A percentile compares a stretch with the other conserved stretches of the same genome.
phyloP scores from a whole-genome alignment of 1,139 yeast species.

The Geotrichum fermentans region DNA sequence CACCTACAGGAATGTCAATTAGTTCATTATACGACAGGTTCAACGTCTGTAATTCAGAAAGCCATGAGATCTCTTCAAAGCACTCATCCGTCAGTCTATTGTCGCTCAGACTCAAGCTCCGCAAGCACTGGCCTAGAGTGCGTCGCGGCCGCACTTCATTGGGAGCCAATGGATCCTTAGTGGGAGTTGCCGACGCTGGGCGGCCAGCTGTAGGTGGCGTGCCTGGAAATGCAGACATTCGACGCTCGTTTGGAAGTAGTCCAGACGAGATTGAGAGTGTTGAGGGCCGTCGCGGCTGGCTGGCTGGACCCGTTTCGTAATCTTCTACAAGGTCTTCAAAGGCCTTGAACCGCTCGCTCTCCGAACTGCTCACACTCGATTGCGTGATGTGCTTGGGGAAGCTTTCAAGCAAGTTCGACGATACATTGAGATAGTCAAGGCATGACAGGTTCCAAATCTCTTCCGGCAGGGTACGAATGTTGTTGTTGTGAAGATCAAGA shows the following conservation, averaged over 20 bases:
- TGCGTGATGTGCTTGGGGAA: constrained; percentile 48
- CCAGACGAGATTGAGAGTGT: constrained; percentile 26
- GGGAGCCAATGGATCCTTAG: neutral
- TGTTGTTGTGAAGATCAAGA: constrained; percentile 81
- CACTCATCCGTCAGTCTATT: constrained; percentile 77
- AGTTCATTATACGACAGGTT: constrained; percentile 82
- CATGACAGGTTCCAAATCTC: constrained; percentile 62
- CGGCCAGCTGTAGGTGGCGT: neutral
- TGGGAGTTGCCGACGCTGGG: neutral
- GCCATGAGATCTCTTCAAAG: constrained; percentile 61
- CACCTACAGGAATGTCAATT: constrained; percentile 73
- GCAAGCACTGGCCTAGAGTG: constrained; percentile 41
- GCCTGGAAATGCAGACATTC: constrained; percentile 6
- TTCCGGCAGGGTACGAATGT: constrained; percentile 63
- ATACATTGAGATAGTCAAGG: constrained; percentile 60
- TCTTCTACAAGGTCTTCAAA: constrained; percentile 11
- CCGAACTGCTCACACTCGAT: constrained; percentile 16
- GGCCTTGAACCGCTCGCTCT: constrained; percentile 12
- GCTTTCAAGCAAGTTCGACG: constrained; percentile 68
- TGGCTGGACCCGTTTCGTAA: neutral
- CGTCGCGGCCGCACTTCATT: constrained; percentile 13
- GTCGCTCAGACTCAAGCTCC: constrained; percentile 66
- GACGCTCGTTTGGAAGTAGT: constrained; percentile 7
- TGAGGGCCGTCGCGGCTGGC: constrained; percentile 23
- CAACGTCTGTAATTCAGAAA: constrained; percentile 55